phyloP scores from a whole-genome alignment of 116 monocot species.

The Phalaenopsis hybrid region DNA sequence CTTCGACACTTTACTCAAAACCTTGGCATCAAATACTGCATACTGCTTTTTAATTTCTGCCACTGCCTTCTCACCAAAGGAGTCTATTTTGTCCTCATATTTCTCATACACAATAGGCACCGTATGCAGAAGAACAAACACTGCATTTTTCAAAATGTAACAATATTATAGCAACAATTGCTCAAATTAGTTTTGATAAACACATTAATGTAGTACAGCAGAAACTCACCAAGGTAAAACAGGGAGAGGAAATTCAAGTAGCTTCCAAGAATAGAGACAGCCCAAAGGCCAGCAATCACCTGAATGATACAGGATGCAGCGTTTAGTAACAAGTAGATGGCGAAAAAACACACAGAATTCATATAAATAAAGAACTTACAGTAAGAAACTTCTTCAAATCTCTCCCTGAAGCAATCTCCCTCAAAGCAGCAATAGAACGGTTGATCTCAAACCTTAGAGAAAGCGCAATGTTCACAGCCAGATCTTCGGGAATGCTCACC shows the following conservation, averaged over 20 bases:
- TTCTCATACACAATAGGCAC: slow-evolving; percentile 71
- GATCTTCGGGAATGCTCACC: slow-evolving; percentile 61
- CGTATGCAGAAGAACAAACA: slow-evolving; percentile 47
- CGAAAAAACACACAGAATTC: neutral
- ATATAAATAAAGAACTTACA: slow-evolving; percentile 7
- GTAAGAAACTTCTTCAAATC: slow-evolving; percentile 73
- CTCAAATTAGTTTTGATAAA: neutral
- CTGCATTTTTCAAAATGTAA: slow-evolving; percentile 15
- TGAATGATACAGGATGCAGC: neutral
- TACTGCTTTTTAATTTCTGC: slow-evolving; percentile 69
- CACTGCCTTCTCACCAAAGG: slow-evolving; percentile 54
- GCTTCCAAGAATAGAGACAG: slow-evolving; percentile 52
- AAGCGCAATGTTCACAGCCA: slow-evolving; percentile 47
- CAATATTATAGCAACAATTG: neutral
- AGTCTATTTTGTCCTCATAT: slow-evolving; percentile 64
- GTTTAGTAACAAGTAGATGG: neutral
- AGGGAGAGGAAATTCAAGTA: slow-evolving; percentile 59
- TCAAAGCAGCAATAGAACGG: slow-evolving; percentile 36
- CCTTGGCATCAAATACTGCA: slow-evolving; percentile 43
- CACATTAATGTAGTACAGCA: neutral
- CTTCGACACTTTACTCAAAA: slow-evolving; percentile 43
- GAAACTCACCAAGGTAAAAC: slow-evolving; percentile 52
- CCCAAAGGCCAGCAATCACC: slow-evolving; percentile 76
- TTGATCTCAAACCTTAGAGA: slow-evolving; percentile 69
- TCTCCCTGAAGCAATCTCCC: slow-evolving; percentile 57